Evolutionary conservation across 1,284 basidiomycete species (phyloP).

Genomic region (Ceratobasidium sp.): DNA sequence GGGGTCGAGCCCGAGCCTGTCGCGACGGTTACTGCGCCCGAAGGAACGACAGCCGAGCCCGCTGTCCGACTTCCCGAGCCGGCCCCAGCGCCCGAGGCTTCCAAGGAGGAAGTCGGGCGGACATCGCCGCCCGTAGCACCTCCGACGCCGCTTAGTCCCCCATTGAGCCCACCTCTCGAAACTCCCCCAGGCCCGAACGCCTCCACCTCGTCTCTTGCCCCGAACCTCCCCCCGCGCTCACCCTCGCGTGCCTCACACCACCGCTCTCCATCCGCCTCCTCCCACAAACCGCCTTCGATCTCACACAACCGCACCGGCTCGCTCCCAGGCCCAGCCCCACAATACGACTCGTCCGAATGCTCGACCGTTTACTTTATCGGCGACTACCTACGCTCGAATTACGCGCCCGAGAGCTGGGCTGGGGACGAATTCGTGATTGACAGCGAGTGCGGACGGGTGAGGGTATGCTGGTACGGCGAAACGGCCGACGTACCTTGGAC

Average conservation of each 20-base stretch:
- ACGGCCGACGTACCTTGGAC: slow-evolving; percentile 20
- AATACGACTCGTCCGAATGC: slow-evolving; percentile 11
- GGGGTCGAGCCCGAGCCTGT: too few relatives aligned
- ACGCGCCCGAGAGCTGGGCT: slow-evolving; percentile 23
- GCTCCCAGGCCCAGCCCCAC: background rate
- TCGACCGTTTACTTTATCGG: slow-evolving; percentile 30
- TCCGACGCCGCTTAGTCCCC: background rate
- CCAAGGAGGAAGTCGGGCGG: slow-evolving; percentile 1
- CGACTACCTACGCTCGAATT: slow-evolving; percentile 15
- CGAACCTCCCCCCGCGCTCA: background rate
- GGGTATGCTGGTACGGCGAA: slow-evolving; percentile 18
- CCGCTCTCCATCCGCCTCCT: background rate
- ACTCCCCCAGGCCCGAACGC: background rate
- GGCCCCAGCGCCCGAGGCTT: too few relatives aligned
- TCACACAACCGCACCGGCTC: background rate
- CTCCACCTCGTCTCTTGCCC: background rate
- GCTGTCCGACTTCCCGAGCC: too few relatives aligned
- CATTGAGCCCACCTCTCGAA: background rate
- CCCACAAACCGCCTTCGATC: background rate
- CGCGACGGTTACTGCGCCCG: too few relatives aligned
- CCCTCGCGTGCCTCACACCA: background rate
- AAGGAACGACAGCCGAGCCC: too few relatives aligned
- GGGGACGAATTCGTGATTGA: slow-evolving; percentile 30
- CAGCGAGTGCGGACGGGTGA: slow-evolving; percentile 17
- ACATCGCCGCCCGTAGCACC: background rate